Evolutionary conservation across 2,329 filamentous ascomycete genomes (phyloP), one percentile per base, ranked within the genome.

Genomic region (Xylariaceae sp.): DNA sequence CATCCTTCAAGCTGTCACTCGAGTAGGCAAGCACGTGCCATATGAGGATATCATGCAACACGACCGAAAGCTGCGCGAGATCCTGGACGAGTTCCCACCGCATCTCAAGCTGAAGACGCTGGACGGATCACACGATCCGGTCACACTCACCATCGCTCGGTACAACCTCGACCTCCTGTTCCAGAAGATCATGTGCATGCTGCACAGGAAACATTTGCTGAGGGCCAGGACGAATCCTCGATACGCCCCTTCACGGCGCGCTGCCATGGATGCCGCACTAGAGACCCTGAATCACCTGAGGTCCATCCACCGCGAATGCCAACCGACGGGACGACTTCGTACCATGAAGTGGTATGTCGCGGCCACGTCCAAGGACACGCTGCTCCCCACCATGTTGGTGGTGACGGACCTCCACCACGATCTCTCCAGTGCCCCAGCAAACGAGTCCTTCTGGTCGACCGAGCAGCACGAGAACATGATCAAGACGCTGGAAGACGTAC

Each of bases 151-250:
- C 41, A 83, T 94, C 67, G 84, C 89, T 36, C 81, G 89, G 18
- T 89, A 88, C 58, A 85, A 84, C 40, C 68, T 96, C 21, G 86
- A 92, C 46, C 82, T 92, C 34, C 66, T 96, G 4, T 94, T 88
- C 57, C 81, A 94, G 48, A 95, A 94, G 64, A 85, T 88, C 13
- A 74, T 94, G 53, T 94, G 88, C 53, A 76, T 95, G 15, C 74
- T 98, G 27, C 92, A 98, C 61, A 77, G 88, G 35, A 88, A 88
- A 48, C 96, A 92, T 59, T 74, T 95, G 41, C 71, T 77, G n/a
- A 77, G 81, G 43, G 85, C 88, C 4, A 73, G 85, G 33, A 77
- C 85, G 43, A 92, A 90, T 52, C 70, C 84, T 8, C 76, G 88
- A 7, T 97, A 94, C 55, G 77, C 81, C 7, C 87, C 92, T 56